Conservation (phyloP, 192 early-diverging fungal genomes). For the Rhizoclosmatium sp. region DNA sequence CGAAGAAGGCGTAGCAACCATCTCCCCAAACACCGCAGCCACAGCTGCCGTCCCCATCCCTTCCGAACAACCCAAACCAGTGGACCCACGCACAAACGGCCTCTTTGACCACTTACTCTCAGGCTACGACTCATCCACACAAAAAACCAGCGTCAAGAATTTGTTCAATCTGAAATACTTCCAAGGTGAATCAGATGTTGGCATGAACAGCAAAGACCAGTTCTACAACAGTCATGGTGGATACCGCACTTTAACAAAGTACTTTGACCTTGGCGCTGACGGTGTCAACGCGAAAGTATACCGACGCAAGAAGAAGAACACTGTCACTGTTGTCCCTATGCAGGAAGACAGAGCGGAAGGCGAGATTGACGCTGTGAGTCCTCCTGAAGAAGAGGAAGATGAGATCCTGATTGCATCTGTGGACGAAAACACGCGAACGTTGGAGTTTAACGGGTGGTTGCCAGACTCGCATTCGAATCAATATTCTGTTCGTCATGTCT, state of each 20-base stretch:
- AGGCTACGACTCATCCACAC: neutral
- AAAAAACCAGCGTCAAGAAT: neutral
- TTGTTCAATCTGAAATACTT: conserved; percentile 8
- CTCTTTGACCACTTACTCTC: neutral
- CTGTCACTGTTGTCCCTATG: neutral
- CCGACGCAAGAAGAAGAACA: neutral
- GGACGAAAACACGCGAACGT: neutral
- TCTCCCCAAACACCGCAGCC: neutral
- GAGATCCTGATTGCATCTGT: conserved; percentile 19
- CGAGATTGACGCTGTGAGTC: neutral
- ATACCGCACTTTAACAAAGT: neutral
- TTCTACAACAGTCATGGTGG: conserved; percentile 16
- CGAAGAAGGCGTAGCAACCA: neutral
- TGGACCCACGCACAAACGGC: conserved; percentile 3
- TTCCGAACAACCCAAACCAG: neutral
- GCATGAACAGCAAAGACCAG: conserved; percentile 3
- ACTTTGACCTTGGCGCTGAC: neutral
- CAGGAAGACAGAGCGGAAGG: neutral
- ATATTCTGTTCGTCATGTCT: neutral
- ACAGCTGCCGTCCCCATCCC: neutral
- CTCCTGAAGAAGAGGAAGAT: neutral
- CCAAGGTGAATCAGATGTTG: conserved; percentile 17
- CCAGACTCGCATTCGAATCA: neutral
- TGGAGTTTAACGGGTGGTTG: neutral
- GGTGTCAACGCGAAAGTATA: neutral